A percentile compares a stretch with the other conserved stretches of the same genome.
Conservation (phyloP, 345 rosid genomes). For the Schrenkiella parvula region DNA sequence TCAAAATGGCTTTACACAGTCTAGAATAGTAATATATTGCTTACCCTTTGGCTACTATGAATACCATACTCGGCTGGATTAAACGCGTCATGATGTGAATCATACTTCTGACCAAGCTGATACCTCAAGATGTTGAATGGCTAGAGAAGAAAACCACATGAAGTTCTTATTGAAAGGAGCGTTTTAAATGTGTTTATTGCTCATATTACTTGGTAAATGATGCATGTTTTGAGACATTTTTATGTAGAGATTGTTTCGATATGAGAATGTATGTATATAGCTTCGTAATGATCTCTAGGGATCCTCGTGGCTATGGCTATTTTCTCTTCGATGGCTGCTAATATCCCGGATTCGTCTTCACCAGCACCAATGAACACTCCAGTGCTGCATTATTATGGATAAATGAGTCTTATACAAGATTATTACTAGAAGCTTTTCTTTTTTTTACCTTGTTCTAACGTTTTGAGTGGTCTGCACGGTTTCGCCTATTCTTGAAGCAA, state of each 20-base stretch:
- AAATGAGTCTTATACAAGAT: background rate
- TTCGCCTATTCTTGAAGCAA: conserved; percentile 60
- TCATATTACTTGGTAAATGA: background rate
- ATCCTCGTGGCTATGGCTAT: conserved; percentile 58
- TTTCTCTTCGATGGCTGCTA: conserved; percentile 56
- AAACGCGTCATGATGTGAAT: conserved; percentile 71
- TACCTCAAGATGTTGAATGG: conserved; percentile 74
- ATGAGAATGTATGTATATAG: background rate
- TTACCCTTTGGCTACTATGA: conserved; percentile 56
- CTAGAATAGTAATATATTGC: too few relatives aligned
- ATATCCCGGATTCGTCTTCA: conserved; percentile 46
- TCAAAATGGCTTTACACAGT: background rate
- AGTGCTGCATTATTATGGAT: conserved; percentile 34
- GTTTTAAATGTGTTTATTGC: too few relatives aligned
- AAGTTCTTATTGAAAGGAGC: background rate
- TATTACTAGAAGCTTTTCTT: background rate
- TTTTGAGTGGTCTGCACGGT: conserved; percentile 40
- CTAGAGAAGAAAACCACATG: conserved; percentile 21
- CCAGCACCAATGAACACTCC: conserved; percentile 52
- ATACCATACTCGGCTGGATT: conserved; percentile 57
- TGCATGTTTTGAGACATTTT: background rate
- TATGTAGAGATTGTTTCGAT: background rate
- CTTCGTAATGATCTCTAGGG: conserved; percentile 53
- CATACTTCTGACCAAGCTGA: conserved; percentile 66
- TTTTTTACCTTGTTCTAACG: conserved; percentile 63